Conservation (phyloP, 192 early-diverging fungal genomes). For the Diversispora epigaea region DNA sequence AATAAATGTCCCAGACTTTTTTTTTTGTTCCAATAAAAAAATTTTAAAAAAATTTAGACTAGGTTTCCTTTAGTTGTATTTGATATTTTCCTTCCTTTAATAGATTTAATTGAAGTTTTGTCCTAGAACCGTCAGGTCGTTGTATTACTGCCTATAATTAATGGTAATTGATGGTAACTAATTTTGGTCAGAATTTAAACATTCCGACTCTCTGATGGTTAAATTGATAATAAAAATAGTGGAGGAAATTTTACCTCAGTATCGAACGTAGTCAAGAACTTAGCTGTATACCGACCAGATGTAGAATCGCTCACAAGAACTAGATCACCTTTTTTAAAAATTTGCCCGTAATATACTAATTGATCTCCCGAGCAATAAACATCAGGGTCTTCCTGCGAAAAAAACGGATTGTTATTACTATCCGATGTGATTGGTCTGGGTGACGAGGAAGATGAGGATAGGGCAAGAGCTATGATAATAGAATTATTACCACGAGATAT, state of each 20-base stretch:
- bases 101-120: constrained; percentile 21
- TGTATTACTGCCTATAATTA: constrained; percentile 24
- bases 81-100: constrained; percentile 29
- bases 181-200: neutral
- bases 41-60: too few relatives aligned
- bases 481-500: neutral
- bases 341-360: constrained; percentile 1
- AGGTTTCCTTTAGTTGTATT: constrained; percentile 25
- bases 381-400: neutral
- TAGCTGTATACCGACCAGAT: constrained; percentile 28
- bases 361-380: constrained; percentile 14
- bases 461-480: constrained; percentile 6
- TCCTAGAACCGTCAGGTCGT: constrained; percentile 27
- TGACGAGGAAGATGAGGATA: constrained; percentile 10
- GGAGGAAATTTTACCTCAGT: constrained; percentile 7
- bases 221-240: neutral
- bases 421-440: neutral
- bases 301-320: constrained; percentile 29
- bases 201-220: neutral
- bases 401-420: constrained; percentile 6
- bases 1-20: too few relatives aligned
- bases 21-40: too few relatives aligned
- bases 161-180: neutral
- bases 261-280: constrained; percentile 17
- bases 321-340: constrained; percentile 5